A percentile compares a stretch with the other conserved stretches of the same genome.
Conservation (phyloP, 768 basidiomycete species). For the Suillus luteus region DNA sequence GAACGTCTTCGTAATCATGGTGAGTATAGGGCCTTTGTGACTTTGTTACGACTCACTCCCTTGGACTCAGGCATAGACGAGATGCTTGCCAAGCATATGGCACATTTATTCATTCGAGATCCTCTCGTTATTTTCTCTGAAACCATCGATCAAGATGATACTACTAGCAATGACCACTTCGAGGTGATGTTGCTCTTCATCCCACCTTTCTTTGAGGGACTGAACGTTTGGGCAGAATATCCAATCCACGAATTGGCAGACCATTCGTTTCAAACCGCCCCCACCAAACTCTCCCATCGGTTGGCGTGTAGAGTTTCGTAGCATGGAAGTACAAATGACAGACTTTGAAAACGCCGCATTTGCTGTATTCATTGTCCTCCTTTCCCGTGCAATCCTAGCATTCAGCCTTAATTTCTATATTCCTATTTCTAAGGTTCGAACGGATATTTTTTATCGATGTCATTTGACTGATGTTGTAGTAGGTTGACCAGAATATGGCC, state of each 20-base stretch:
- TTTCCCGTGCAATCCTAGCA: constrained; percentile 90
- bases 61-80: constrained; percentile 73
- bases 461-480: constrained; percentile 12
- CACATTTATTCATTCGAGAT: constrained; percentile 97
- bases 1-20: constrained; percentile 77
- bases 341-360: constrained; percentile 99
- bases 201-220: neutral
- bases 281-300: constrained; percentile 91
- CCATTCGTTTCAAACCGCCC: constrained; percentile 96
- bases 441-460: neutral
- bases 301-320: constrained; percentile 98
- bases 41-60: neutral
- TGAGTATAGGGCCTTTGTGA: constrained; percentile 24
- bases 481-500: constrained; percentile 98
- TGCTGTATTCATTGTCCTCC: constrained; percentile 89
- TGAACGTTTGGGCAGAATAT: constrained; percentile 64
- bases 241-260: constrained; percentile 99
- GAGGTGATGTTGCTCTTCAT: constrained; percentile 56
- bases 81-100: constrained; percentile 85
- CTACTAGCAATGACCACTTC: constrained; percentile 88
- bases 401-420: constrained; percentile 95
- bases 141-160: constrained; percentile 90
- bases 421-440: constrained; percentile 87
- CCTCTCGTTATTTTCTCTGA: constrained; percentile 95
- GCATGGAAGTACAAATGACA: constrained; percentile 99